phyloP scores from a whole-genome alignment of 345 rosid genomes.

The Populus ilicifolia region DNA sequence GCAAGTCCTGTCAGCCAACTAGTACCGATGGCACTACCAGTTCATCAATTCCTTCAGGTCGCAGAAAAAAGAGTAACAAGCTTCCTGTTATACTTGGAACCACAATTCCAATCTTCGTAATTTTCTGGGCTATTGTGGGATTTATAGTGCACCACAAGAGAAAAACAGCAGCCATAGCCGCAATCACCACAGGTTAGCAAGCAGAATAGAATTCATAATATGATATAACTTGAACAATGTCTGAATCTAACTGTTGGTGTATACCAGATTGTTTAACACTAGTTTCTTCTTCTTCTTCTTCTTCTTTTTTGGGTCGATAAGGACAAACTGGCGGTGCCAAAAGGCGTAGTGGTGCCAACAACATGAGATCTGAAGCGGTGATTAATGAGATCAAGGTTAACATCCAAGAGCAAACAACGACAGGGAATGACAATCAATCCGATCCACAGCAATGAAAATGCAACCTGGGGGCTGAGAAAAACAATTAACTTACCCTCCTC shows the following conservation, averaged over 20 bases:
- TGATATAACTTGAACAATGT: background rate
- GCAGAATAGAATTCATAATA: background rate
- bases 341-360: conserved; percentile 7
- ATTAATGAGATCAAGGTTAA: conserved; percentile 16
- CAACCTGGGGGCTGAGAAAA: background rate
- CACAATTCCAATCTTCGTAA: conserved; percentile 30
- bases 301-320: background rate
- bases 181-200: conserved; percentile 12
- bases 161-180: conserved; percentile 30
- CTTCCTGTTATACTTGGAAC: conserved; percentile 38
- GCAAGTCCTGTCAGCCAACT: conserved; percentile 25
- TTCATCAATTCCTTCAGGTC: background rate
- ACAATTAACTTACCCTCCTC: background rate
- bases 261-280: background rate
- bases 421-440: background rate
- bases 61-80: conserved; percentile 28
- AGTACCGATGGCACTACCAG: background rate
- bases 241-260: no score
- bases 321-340: conserved; percentile 20
- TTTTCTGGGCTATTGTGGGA: conserved; percentile 33
- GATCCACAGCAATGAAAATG: background rate
- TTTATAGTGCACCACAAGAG: conserved; percentile 28
- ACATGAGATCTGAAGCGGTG: background rate
- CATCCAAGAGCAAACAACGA: conserved; percentile 11
- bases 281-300: background rate